Evolutionary conservation across 164 flowering plant genomes (phyloP).

Genomic region (Sextonia rubra): DNA sequence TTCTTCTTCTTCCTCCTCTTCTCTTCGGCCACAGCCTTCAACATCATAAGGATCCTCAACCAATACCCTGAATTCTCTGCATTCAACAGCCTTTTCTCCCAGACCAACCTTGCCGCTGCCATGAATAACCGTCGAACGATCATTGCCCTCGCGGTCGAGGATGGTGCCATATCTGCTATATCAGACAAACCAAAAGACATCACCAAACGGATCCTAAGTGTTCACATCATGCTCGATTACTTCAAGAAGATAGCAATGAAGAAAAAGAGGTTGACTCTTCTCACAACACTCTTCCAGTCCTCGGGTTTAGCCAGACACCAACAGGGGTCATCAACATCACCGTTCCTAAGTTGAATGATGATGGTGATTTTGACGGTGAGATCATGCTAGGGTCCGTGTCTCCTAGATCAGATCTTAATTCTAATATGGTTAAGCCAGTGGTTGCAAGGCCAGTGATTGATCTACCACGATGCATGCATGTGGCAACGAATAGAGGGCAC

Average conservation of each 20-base stretch:
- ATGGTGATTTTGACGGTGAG: conserved; percentile 14
- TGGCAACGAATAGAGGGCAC: too few relatives aligned
- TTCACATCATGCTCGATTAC: conserved; percentile 66
- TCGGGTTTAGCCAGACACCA: conserved; percentile 33
- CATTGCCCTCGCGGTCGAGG: conserved; percentile 57
- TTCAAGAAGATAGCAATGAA: conserved; percentile 20
- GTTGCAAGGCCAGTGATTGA: conserved; percentile 52
- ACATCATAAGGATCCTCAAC: conserved; percentile 54
- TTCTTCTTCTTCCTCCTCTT: conserved; percentile 23
- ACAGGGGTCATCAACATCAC: conserved; percentile 55
- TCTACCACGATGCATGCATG: too few relatives aligned
- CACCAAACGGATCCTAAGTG: conserved; percentile 34
- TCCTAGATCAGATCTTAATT: conserved; percentile 26
- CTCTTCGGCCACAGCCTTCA: conserved; percentile 33
- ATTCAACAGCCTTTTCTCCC: conserved; percentile 49
- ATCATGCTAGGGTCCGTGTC: conserved; percentile 50
- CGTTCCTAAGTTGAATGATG: neutral
- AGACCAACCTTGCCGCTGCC: conserved; percentile 31
- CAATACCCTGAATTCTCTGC: conserved; percentile 36
- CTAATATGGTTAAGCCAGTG: conserved; percentile 34
- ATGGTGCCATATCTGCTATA: conserved; percentile 25
- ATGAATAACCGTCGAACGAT: conserved; percentile 57
- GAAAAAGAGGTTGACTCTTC: conserved; percentile 19
- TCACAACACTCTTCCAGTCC: conserved; percentile 62
- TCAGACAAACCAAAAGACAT: conserved; percentile 26